Conservation (phyloP, 495 filamentous ascomycete species). For the Extremus antarcticus region DNA sequence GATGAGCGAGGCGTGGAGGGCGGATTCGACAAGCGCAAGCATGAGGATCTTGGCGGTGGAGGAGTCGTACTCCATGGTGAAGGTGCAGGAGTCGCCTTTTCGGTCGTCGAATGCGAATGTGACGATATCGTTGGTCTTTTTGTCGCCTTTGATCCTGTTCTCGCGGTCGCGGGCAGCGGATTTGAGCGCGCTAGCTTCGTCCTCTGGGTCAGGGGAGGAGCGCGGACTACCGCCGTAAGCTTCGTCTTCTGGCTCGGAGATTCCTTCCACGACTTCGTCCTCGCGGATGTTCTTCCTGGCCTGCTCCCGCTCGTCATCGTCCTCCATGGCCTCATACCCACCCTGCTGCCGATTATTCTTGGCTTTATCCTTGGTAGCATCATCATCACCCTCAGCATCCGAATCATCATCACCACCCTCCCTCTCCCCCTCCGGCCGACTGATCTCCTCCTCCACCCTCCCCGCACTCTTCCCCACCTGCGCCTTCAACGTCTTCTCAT, state of each 20-base stretch:
- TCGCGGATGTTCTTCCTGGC: conserved; percentile 45
- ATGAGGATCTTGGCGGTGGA: conserved; percentile 83
- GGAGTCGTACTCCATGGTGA: conserved; percentile 75
- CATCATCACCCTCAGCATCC: conserved; percentile 69
- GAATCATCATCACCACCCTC: conserved; percentile 54
- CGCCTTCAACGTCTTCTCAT: conserved; percentile 45
- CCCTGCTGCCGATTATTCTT: conserved; percentile 64
- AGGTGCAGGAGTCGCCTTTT: conserved; percentile 60
- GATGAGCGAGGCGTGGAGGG: conserved; percentile 64
- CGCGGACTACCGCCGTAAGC: conserved; percentile 21
- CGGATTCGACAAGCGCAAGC: conserved; percentile 74
- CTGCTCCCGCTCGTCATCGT: conserved; percentile 69
- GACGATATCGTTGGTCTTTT: conserved; percentile 51
- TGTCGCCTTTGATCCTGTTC: conserved; percentile 47
- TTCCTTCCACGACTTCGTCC: conserved; percentile 15
- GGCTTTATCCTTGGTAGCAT: conserved; percentile 72
- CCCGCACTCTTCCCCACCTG: conserved; percentile 73
- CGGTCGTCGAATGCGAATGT: conserved; percentile 71
- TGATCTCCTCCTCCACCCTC: conserved; percentile 48
- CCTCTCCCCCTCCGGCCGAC: conserved; percentile 29
- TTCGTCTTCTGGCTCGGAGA: conserved; percentile 18
- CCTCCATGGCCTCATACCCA: conserved; percentile 84
- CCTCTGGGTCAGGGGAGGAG: conserved; percentile 7
- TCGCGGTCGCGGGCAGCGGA: conserved; percentile 43
- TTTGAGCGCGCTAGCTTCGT: conserved; percentile 41